A percentile compares a stretch with the other conserved stretches of the same genome.
Conservation (phyloP, 257 asterid species). For the Solanum tarapatanum region DNA sequence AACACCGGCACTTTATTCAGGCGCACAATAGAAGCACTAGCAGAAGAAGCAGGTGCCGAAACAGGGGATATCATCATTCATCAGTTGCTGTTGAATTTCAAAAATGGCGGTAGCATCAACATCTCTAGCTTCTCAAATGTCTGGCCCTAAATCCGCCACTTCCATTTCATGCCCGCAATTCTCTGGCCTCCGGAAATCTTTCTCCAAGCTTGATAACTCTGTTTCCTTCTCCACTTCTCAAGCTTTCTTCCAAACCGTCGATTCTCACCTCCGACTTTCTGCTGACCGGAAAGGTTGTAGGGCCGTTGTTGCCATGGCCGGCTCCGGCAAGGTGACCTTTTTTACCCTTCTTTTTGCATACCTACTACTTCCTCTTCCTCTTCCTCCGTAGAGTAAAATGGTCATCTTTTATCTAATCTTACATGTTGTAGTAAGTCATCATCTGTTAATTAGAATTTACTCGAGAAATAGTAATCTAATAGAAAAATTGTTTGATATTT, state of each 20-base stretch:
- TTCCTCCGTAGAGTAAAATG: neutral
- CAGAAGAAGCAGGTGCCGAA: neutral
- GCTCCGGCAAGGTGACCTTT: conserved; percentile 68
- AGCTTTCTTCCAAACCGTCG: conserved; percentile 36
- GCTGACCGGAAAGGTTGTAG: conserved; percentile 42
- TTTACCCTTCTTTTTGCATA: neutral
- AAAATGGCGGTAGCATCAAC: conserved; percentile 39
- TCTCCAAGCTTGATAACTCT: conserved; percentile 13
- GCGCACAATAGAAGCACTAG: neutral
- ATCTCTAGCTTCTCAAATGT: conserved; percentile 25
- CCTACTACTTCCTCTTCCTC: neutral
- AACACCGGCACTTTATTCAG: neutral
- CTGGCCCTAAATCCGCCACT: neutral
- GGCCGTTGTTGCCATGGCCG: conserved; percentile 79
- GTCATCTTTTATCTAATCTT: neutral
- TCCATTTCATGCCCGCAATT: conserved; percentile 15
- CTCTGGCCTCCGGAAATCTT: conserved; percentile 61
- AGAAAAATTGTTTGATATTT: neutral
- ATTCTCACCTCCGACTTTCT: conserved; percentile 48
- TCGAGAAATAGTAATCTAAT: neutral
- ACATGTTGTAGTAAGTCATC: neutral
- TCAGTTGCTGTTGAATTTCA: neutral
- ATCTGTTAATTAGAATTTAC: neutral
- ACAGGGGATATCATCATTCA: neutral
- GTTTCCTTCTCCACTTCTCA: conserved; percentile 38